Evolutionary conservation across 1,284 basidiomycete genomes (phyloP).

Genomic region (Cryptococcus sp.): DNA sequence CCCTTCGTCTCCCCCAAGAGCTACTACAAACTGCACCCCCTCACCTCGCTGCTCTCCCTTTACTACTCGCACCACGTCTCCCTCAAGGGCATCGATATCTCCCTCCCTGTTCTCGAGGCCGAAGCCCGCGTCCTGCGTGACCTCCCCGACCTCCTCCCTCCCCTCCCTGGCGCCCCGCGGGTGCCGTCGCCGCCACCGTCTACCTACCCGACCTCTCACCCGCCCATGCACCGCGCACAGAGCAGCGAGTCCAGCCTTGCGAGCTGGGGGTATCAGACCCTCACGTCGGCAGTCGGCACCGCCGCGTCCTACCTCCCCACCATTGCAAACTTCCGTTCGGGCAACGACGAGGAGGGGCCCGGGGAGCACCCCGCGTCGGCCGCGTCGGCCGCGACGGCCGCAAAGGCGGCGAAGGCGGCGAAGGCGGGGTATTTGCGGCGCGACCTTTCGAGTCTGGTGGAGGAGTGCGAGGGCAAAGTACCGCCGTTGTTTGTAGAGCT

Average conservation of each 20-base stretch:
- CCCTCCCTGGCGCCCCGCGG: background rate
- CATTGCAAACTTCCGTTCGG: background rate
- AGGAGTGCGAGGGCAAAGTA: slow-evolving; percentile 18
- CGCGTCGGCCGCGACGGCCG: background rate
- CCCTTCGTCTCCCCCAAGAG: slow-evolving; percentile 44
- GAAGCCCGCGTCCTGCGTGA: slow-evolving; percentile 29
- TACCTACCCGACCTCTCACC: background rate
- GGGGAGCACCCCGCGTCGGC: no score
- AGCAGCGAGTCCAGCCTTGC: slow-evolving; percentile 4
- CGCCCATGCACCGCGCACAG: background rate
- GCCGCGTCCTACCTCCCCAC: slow-evolving; percentile 13
- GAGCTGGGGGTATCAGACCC: slow-evolving; percentile 12
- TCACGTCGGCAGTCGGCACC: slow-evolving; percentile 14
- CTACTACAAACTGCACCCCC: slow-evolving; percentile 37
- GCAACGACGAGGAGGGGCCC: no score
- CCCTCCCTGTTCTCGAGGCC: slow-evolving; percentile 26
- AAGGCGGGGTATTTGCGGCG: slow-evolving; percentile 23
- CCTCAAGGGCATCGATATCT: slow-evolving; percentile 32
- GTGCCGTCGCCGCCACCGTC: background rate
- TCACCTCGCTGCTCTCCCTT: slow-evolving; percentile 31
- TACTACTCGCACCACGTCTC: slow-evolving; percentile 21
- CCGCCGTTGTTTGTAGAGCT: slow-evolving; percentile 25
- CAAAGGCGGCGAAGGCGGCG: background rate
- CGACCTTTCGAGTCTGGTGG: slow-evolving; percentile 17
- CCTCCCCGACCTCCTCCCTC: slow-evolving; percentile 17